A percentile compares a stretch with the other conserved stretches of the same genome.
phyloP scores from a whole-genome alignment of 257 asterid species.

The Marsdenia floribunda region DNA sequence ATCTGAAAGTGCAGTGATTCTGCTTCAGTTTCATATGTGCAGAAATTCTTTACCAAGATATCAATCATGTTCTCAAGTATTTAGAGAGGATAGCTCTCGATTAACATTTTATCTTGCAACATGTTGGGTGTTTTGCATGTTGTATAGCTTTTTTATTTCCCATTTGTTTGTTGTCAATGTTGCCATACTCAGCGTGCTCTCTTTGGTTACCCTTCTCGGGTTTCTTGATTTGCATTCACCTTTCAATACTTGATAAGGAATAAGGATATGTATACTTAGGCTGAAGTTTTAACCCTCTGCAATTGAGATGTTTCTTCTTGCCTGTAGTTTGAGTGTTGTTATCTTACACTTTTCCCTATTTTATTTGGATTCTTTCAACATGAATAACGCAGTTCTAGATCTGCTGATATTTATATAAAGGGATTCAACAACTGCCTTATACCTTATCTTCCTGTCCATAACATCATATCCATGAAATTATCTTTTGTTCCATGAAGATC shows the following conservation, averaged over 20 bases:
- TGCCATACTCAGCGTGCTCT: background rate
- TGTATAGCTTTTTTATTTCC: background rate
- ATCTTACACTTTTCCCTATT: background rate
- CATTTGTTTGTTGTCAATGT: background rate
- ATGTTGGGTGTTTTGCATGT: background rate
- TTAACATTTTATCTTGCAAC: background rate
- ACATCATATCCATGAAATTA: background rate
- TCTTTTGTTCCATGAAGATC: conserved; percentile 4
- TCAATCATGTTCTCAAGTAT: background rate
- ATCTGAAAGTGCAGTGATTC: background rate
- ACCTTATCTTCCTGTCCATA: conserved; percentile 1
- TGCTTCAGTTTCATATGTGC: background rate
- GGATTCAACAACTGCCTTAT: background rate
- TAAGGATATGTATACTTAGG: background rate
- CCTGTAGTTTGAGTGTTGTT: background rate
- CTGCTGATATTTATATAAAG: background rate
- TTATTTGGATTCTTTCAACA: background rate
- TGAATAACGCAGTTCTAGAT: background rate
- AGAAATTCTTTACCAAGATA: background rate
- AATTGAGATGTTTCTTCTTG: background rate
- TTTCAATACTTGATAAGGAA: background rate
- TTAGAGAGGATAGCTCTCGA: background rate
- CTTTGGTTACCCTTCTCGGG: background rate
- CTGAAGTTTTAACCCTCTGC: background rate
- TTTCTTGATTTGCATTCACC: background rate